Percentiles rank a stretch among this genome's conserved stretches.
These are phyloP conservation scores for Phyllosticta paracitricarpa DNA, from an alignment of 2,329 filamentous ascomycete species.

Conservation along the genomic window DNA sequence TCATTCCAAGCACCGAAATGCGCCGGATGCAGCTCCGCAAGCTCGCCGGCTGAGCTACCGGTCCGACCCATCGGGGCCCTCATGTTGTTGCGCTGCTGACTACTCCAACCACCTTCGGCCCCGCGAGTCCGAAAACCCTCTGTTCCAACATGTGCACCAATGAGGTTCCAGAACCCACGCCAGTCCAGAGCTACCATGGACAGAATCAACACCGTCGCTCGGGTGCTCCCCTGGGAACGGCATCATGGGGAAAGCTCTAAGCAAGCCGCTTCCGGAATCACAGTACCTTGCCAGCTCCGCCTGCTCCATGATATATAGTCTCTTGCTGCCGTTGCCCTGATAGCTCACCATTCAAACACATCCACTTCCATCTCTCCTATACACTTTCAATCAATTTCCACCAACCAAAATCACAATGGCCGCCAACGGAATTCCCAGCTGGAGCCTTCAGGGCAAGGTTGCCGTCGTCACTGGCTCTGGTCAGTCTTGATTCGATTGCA, in stretches of 20 bases:
- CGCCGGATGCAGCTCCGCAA: neutral
- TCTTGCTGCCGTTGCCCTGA: neutral
- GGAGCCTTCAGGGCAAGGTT: slow-evolving; percentile 45
- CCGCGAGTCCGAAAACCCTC: slow-evolving; percentile 9
- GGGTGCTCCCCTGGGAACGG: neutral
- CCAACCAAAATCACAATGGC: slow-evolving; percentile 26
- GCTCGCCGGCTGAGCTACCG: neutral
- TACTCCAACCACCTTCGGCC: slow-evolving; percentile 5
- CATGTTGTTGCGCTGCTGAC: neutral
- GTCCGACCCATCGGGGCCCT: neutral
- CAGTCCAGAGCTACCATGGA: neutral
- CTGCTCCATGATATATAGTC: slow-evolving; percentile 3
- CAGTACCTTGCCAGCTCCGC: neutral
- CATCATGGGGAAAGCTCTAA: neutral
- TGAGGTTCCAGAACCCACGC: neutral
- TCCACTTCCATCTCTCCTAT: neutral
- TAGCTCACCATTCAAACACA: neutral
- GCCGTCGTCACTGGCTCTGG: slow-evolving; percentile 45
- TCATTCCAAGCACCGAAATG: slow-evolving; percentile 1
- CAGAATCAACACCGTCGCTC: neutral
- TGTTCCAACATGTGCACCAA: neutral
- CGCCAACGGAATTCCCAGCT: slow-evolving; percentile 31
- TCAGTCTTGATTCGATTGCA: slow-evolving; percentile 17
- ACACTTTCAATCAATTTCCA: slow-evolving; percentile 3
- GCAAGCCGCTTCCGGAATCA: neutral